These are phyloP conservation scores for Acorus calamus DNA, from an alignment of 106 monocot genomes.

Conservation along the genomic window DNA sequence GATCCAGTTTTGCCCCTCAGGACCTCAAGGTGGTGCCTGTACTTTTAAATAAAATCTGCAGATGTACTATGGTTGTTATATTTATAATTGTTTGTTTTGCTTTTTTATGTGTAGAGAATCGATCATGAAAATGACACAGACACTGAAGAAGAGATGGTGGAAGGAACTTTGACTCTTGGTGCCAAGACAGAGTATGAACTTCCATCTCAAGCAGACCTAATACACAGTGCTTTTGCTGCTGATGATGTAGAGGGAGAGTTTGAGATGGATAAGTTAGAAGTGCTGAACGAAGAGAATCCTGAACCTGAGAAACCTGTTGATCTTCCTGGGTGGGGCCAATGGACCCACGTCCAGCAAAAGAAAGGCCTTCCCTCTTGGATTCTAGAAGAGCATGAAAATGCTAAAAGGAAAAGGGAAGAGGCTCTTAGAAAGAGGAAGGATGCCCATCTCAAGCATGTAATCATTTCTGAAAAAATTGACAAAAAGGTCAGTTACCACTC, in stretches of 20 bases:
- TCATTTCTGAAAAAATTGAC: constrained; percentile 79
- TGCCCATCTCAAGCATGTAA: constrained; percentile 76
- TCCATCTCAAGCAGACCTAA: constrained; percentile 67
- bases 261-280: constrained; percentile 70
- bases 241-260: constrained; percentile 89
- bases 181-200: constrained; percentile 44
- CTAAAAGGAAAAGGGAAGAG: constrained; percentile 79
- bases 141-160: constrained; percentile 81
- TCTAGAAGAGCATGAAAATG: constrained; percentile 69
- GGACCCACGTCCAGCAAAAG: constrained; percentile 79
- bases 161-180: constrained; percentile 40
- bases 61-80: neutral
- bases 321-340: constrained; percentile 98
- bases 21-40: constrained; percentile 30
- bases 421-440: constrained; percentile 84
- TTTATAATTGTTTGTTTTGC: neutral
- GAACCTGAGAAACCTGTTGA: constrained; percentile 90
- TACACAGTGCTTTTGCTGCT: constrained; percentile 69
- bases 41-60: neutral
- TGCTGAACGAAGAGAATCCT: constrained; percentile 75
- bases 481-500: constrained; percentile 47
- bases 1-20: constrained; percentile 4
- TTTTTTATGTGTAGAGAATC: constrained; percentile 19
- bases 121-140: constrained; percentile 50
- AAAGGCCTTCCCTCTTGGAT: constrained; percentile 82